Percentiles rank a stretch among this genome's conserved stretches.
Conservation (phyloP, 2,329 filamentous ascomycete species). For the Talaromyces atroroseus region DNA sequence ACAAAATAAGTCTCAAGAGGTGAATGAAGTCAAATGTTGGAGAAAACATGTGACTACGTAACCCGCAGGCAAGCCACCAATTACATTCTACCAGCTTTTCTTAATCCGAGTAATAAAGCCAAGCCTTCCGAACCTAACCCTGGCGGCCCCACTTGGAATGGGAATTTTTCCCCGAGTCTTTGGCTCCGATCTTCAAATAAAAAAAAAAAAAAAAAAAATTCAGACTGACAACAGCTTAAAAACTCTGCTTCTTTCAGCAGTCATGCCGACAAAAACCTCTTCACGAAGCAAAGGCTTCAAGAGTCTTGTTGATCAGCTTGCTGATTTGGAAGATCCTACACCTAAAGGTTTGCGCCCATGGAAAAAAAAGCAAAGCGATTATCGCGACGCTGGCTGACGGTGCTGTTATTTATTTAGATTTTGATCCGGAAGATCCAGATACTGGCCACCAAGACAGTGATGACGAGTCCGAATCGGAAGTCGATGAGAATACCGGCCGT, state of each 20-base stretch:
- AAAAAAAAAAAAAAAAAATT: background rate
- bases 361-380: background rate
- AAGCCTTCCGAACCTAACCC: conserved; percentile 1
- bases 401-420: conserved; percentile 52
- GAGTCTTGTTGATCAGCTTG: conserved; percentile 55
- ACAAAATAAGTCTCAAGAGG: background rate
- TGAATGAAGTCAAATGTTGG: background rate
- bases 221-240: background rate
- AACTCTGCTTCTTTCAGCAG: conserved; percentile 8
- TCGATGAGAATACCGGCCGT: conserved; percentile 55
- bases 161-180: conserved; percentile 15
- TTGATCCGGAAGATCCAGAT: conserved; percentile 68
- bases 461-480: conserved; percentile 46
- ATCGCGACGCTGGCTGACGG: conserved; percentile 1
- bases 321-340: conserved; percentile 57
- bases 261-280: conserved; percentile 46
- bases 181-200: conserved; percentile 13
- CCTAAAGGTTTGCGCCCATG: conserved; percentile 51
- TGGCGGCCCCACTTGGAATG: conserved; percentile 1
- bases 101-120: too few species aligned
- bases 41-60: too few species aligned
- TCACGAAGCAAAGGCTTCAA: conserved; percentile 2
- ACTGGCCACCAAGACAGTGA: conserved; percentile 53
- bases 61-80: too few species aligned
- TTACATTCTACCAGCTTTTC: too few species aligned